Evolutionary conservation across 2,329 filamentous ascomycete species (phyloP), one percentile per base, ranked within the genome.

Genomic region (Penicillium sp.): DNA sequence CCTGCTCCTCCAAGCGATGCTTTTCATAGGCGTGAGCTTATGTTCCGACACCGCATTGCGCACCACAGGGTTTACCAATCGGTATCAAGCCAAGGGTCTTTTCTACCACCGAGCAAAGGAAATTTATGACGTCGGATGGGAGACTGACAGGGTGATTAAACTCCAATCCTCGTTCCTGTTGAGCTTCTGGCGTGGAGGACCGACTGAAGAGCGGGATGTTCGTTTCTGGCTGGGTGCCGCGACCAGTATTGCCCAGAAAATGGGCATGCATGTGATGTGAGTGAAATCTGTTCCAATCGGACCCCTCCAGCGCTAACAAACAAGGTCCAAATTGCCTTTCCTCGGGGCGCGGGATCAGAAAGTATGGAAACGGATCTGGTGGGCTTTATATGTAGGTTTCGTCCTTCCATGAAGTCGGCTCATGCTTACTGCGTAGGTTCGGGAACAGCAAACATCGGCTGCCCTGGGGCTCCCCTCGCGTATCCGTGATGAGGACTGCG

Each of bases 131-230:
- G 78, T 79, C 0, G 81, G 82, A 25, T 80, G 75, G 65, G 81
- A 84, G 61, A 76, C 75, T 15, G 77, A 82, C 40, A 79, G 79
- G 41, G 71, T 81, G 0, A 77, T 73, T 0, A 74, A 82, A 5
- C 73, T 83, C 0, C 81, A 82, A 62, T 74, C 79, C 0, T 61
- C 84, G 1, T 83, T 84, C 59, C 65, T 84, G 27, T 74, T 84
- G 70, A 83, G 81, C 59, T 84, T 82, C 56, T 84, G 81, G 81
- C 71, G 81, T 18, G 79, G 78, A 7, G 77, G 78, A 0, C 79
- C 81, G 0, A 69, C 73, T 0, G 75, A 79, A 49, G 76, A 80
- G n/a, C 73, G 77, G 15, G 79, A 82, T 62, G 76, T 77, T 12
- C 62, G 79, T 25, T 81, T 80, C 58, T 82, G 79, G 79, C 66